Percentiles rank a stretch among this genome's conserved stretches.
phyloP scores from a whole-genome alignment of 2,329 filamentous ascomycete genomes.

The Apiospora arundinis region DNA sequence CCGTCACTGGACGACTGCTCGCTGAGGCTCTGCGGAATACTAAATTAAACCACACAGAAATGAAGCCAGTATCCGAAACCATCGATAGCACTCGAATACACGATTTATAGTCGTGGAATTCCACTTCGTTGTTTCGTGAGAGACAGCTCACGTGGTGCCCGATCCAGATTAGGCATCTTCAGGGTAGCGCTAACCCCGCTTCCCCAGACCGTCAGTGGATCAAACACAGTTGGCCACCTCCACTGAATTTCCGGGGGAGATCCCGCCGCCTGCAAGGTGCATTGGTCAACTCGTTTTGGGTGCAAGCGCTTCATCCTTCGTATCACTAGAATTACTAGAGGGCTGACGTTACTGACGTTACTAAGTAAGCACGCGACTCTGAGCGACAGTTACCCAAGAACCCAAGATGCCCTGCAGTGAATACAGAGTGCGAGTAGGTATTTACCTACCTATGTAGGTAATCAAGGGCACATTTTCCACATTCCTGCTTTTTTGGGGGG shows the following conservation, averaged over 20 bases:
- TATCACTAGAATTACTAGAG: not conserved
- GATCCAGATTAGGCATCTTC: constrained; percentile 19
- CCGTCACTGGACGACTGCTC: constrained; percentile 15
- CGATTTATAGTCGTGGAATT: not conserved
- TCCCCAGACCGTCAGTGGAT: constrained; percentile 32
- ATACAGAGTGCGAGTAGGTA: not conserved
- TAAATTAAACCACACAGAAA: not conserved
- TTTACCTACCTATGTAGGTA: too few species aligned
- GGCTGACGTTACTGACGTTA: too few species aligned
- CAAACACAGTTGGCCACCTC: constrained; percentile 2
- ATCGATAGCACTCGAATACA: not conserved
- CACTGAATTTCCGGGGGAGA: constrained; percentile 18
- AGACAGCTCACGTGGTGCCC: constrained; percentile 12
- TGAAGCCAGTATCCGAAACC: not conserved
- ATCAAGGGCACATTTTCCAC: not conserved
- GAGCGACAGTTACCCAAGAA: not conserved
- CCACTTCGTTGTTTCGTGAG: not conserved
- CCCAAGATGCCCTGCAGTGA: not conserved
- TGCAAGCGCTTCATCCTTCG: constrained; percentile 2
- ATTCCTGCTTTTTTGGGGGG: not conserved
- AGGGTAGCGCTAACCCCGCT: constrained; percentile 29
- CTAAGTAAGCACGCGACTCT: not conserved
- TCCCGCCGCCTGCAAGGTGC: not conserved
- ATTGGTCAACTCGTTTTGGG: constrained; percentile 1
- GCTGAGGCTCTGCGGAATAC: constrained; percentile 18